Evolutionary conservation across 192 early-diverging fungal genomes (phyloP).

Genomic region (Lobosporangium transversale): DNA sequence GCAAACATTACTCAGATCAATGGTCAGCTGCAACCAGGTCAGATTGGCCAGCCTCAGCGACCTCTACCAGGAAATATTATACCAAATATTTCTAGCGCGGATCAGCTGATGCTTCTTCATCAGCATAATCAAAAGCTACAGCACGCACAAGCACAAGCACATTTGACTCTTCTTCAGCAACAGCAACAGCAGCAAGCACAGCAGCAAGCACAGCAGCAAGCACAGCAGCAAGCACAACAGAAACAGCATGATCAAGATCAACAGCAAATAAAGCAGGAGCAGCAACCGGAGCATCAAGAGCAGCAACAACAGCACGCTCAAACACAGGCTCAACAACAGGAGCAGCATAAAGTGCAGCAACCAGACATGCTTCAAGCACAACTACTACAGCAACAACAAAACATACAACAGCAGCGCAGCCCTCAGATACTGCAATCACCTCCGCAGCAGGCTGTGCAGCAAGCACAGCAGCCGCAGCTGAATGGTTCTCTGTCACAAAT

Average conservation of each 20-base stretch:
- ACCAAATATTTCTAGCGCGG: conserved; percentile 13
- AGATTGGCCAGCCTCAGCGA: conserved; percentile 8
- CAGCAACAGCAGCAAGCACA: conserved; percentile 36
- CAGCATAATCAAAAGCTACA: conserved; percentile 32
- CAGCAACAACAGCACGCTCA: conserved; percentile 9
- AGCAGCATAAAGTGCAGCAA: conserved; percentile 30
- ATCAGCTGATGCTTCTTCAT: conserved; percentile 28
- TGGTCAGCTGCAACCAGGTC: conserved; percentile 9
- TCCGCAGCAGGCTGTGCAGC: conserved; percentile 15
- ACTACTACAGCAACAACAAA: conserved; percentile 1
- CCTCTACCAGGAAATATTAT: not conserved
- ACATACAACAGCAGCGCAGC: conserved; percentile 2
- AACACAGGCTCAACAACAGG: conserved; percentile 39
- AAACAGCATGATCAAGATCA: conserved; percentile 16
- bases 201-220: no score
- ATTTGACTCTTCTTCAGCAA: conserved; percentile 16
- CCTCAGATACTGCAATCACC: conserved; percentile 16
- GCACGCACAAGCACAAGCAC: conserved; percentile 44
- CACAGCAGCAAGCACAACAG: no score
- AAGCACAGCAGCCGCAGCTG: conserved; percentile 29
- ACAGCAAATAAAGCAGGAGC: conserved; percentile 26
- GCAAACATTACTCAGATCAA: conserved; percentile 10
- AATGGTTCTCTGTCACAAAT: conserved; percentile 13
- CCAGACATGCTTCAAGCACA: conserved; percentile 20
- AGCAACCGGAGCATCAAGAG: conserved; percentile 18